Conservation (phyloP, 1,284 basidiomycete species). For the Ustilago hordei region DNA sequence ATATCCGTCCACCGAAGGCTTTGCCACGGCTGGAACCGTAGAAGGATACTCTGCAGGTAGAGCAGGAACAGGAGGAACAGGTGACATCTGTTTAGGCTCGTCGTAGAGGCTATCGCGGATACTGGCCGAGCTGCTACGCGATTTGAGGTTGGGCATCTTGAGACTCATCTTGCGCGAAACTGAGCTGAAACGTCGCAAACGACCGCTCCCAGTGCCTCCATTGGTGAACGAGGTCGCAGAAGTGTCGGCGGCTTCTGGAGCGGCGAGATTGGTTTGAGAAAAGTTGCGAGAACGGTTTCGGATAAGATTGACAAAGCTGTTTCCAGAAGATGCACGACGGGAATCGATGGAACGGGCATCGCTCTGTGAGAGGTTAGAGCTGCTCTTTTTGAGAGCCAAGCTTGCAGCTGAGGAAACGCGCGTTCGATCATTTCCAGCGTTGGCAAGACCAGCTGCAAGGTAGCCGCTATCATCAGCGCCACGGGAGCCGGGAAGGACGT, state of each 20-base stretch:
- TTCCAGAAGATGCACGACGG: constrained; percentile 32
- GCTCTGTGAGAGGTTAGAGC: constrained; percentile 48
- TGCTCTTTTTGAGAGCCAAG: constrained; percentile 43
- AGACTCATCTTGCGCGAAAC: constrained; percentile 47
- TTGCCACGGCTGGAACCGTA: not conserved
- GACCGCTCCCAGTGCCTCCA: not conserved
- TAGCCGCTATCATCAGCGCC: constrained; percentile 18
- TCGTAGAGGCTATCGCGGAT: constrained; percentile 29
- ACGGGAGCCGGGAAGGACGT: not conserved
- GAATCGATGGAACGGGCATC: constrained; percentile 53
- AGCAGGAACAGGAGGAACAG: constrained; percentile 26
- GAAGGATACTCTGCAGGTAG: constrained; percentile 23
- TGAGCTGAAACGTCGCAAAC: constrained; percentile 44
- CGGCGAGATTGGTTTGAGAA: constrained; percentile 43
- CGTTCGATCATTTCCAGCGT: constrained; percentile 7
- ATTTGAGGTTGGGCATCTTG: constrained; percentile 38
- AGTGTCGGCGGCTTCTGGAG: constrained; percentile 17
- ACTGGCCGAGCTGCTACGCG: constrained; percentile 24
- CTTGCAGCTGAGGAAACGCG: constrained; percentile 28
- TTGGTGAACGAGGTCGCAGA: constrained; percentile 1
- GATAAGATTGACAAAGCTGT: constrained; percentile 43
- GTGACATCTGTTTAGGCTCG: constrained; percentile 21
- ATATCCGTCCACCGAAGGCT: constrained; percentile 17
- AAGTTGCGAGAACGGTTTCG: constrained; percentile 43
- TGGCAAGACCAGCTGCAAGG: constrained; percentile 21